Evolutionary conservation across 2,329 filamentous ascomycete genomes (phyloP).

Genomic region (Rhinocladiella similis): DNA sequence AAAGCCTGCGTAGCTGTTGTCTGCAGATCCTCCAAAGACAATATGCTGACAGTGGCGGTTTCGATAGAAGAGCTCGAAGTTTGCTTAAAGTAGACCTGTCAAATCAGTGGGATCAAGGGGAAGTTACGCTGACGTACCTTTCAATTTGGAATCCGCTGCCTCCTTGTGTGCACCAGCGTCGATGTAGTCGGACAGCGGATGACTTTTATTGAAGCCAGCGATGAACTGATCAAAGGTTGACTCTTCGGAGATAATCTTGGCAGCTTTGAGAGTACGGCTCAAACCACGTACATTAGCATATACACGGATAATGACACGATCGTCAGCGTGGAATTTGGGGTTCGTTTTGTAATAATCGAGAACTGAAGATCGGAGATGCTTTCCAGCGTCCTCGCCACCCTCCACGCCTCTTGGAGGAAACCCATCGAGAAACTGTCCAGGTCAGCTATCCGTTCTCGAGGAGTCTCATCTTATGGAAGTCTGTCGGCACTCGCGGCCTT

Average conservation of each 20-base stretch:
- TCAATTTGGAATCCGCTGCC: conserved; percentile 45
- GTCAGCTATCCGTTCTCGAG: conserved; percentile 8
- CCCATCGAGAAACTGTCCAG: conserved; percentile 21
- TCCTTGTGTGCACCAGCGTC: conserved; percentile 47
- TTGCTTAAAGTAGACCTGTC: conserved; percentile 28
- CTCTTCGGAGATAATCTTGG: conserved; percentile 29
- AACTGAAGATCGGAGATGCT: conserved; percentile 21
- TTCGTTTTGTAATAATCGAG: conserved; percentile 18
- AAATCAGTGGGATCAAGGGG: conserved; percentile 17
- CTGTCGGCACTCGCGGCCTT: conserved; percentile 19
- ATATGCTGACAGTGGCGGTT: conserved; percentile 44
- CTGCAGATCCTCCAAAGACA: conserved; percentile 44
- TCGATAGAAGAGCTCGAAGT: conserved; percentile 35
- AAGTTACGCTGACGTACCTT: conserved; percentile 32
- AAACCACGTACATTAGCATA: conserved; percentile 43
- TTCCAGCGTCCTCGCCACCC: conserved; percentile 26
- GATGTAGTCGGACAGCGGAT: conserved; percentile 41
- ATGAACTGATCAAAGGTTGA: conserved; percentile 38
- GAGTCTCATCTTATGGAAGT: background rate
- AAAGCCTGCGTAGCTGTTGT: conserved; percentile 46
- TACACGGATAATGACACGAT: conserved; percentile 37
- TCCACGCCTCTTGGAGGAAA: conserved; percentile 19
- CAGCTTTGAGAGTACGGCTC: conserved; percentile 35
- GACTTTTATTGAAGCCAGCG: conserved; percentile 44
- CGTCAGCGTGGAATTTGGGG: conserved; percentile 28